Evolutionary conservation across 805 yeast species (phyloP), one percentile per base, ranked within the genome.

Genomic region (Teunomyces panamensis): DNA sequence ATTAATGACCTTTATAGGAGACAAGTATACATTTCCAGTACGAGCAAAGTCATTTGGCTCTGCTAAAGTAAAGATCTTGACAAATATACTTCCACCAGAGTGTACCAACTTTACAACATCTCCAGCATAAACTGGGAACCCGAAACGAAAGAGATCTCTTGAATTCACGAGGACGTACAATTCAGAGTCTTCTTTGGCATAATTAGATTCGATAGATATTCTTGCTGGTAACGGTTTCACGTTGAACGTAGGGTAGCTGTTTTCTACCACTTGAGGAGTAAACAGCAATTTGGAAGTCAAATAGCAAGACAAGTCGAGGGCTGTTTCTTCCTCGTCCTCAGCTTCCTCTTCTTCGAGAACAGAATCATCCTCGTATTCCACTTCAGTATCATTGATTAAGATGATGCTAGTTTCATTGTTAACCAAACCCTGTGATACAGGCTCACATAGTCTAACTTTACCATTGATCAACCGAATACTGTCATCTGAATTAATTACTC

Each of bases 41-140:
- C 43, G 33, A 16, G 29, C 34, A 29, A 39, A 29, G 2, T 63
- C 51, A 56, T 78, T 80, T 13, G 94, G 90, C 51, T 85, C 92
- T 2, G 81, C 74, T 47, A 84, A 77, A 1, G 92, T 76, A 50
- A 79, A 77, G 0, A 85, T 49, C 47, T 78, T 64, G 1, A 82
- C 71, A 11, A 67, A 57, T 27, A 64, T 36, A 49, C 28, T 36
- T 43, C 46, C 41, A 4, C 43, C 49, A 2, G 47, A 54, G 10
- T 49, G 43, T 8, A 52, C 46, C 27, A 80, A 43, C 10, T 68
- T 63, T 3, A 81, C 83, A 42, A 77, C 63, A 57, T 87, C 94
- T 3, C 96, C 96, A 48, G 85, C 81, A 51, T 85, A 80, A 20
- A 80, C 71, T 0, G 89, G 87, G 26, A 86, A 66, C 17, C 71